Evolutionary conservation across 2,329 filamentous ascomycete genomes (phyloP).

Genomic region (Stemphylium lycopersici): DNA sequence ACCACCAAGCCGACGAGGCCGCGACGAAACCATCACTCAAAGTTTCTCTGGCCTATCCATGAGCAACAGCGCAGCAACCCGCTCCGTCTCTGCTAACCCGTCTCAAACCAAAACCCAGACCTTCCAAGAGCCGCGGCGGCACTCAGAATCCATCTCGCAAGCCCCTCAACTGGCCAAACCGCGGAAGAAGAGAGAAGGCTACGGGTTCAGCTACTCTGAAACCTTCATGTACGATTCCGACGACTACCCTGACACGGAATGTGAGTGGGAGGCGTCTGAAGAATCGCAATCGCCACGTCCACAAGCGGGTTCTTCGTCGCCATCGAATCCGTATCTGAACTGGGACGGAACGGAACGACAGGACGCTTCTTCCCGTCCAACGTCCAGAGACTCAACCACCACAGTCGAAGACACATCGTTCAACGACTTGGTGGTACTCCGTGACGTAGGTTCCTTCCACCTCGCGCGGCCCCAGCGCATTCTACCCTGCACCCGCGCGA

Average conservation of each 20-base stretch:
- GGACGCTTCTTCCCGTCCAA: neutral
- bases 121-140: neutral
- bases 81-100: neutral
- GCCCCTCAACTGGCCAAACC: constrained; percentile 20
- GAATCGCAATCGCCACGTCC: neutral
- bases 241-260: constrained; percentile 32
- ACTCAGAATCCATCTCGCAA: neutral
- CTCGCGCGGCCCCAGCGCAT: constrained; percentile 20
- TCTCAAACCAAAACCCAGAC: neutral
- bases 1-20: neutral
- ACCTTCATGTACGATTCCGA: constrained; percentile 29
- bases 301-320: neutral
- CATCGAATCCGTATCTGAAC: neutral
- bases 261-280: constrained; percentile 15
- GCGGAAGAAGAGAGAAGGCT: constrained; percentile 27
- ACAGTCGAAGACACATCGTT: constrained; percentile 22
- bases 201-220: constrained; percentile 35
- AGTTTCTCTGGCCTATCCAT: constrained; percentile 14
- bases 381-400: neutral
- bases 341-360: neutral
- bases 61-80: neutral
- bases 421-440: constrained; percentile 31
- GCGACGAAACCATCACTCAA: constrained; percentile 1
- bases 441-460: constrained; percentile 27
- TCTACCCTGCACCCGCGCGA: constrained; percentile 33